These are phyloP conservation scores for Candida manassasensis DNA, from an alignment of 805 yeast species.

Conservation along the genomic window DNA sequence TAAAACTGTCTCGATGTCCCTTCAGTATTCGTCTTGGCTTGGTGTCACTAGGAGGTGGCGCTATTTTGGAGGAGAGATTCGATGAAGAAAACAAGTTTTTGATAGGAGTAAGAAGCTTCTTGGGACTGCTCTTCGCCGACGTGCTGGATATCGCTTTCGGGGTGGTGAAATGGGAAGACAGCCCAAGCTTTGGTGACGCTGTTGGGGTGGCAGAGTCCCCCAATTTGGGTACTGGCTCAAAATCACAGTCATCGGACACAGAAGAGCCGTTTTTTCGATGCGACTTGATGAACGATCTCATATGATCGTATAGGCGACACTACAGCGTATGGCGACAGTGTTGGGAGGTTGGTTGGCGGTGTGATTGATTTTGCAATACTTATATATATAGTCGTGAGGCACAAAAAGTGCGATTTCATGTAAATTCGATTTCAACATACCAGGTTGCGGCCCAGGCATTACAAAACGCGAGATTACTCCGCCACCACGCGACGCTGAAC, in stretches of 20 bases:
- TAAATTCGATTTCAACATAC: too few relatives aligned
- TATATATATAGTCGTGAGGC: too few relatives aligned
- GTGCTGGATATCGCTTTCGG: slow-evolving; percentile 10
- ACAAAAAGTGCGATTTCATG: too few relatives aligned
- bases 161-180: slow-evolving; percentile 15
- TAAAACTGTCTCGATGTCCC: background rate
- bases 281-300: slow-evolving; percentile 27
- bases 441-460: too few relatives aligned
- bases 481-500: too few relatives aligned
- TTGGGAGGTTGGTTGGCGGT: background rate
- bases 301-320: slow-evolving; percentile 5
- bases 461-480: too few relatives aligned
- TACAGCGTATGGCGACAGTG: background rate
- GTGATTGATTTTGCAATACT: too few relatives aligned
- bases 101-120: slow-evolving; percentile 34
- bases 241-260: slow-evolving; percentile 7
- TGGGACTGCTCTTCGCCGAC: slow-evolving; percentile 23
- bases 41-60: slow-evolving; percentile 1
- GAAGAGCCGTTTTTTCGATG: slow-evolving; percentile 19
- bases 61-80: slow-evolving; percentile 6
- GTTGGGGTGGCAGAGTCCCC: slow-evolving; percentile 13
- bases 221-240: slow-evolving; percentile 5
- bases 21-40: background rate
- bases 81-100: slow-evolving; percentile 24
- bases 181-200: slow-evolving; percentile 18